A percentile compares a stretch with the other conserved stretches of the same genome.
phyloP scores from a whole-genome alignment of 2,329 filamentous ascomycete species.

The Podosphaera aphanis region DNA sequence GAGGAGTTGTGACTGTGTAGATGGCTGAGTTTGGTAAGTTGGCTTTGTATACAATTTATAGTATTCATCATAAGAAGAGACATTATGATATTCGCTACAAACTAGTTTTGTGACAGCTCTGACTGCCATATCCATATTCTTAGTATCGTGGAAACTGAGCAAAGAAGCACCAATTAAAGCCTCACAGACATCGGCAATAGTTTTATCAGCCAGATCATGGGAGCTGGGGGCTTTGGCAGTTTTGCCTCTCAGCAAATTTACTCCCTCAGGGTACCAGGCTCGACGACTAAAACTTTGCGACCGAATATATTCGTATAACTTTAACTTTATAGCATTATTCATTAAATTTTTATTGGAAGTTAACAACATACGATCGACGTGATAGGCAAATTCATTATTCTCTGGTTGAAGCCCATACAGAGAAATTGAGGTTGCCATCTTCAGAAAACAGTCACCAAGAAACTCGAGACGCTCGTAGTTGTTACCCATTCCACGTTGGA shows the following conservation, averaged over 20 bases:
- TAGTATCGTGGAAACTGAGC: conserved; percentile 21
- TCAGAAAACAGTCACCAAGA: conserved; percentile 78
- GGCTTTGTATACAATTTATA: conserved; percentile 43
- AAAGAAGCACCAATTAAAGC: conserved; percentile 77
- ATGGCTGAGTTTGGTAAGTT: conserved; percentile 37
- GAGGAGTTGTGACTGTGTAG: conserved; percentile 44
- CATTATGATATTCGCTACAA: conserved; percentile 41
- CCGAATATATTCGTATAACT: conserved; percentile 53
- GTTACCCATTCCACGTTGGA: conserved; percentile 67
- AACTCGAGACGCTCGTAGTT: conserved; percentile 94
- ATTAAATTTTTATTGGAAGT: conserved; percentile 83
- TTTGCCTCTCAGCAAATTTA: conserved; percentile 54
- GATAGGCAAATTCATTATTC: conserved; percentile 64
- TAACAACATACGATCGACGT: conserved; percentile 74
- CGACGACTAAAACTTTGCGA: conserved; percentile 58
- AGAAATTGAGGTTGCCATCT: conserved; percentile 83
- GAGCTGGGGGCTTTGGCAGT: conserved; percentile 26
- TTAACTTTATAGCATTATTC: conserved; percentile 44
- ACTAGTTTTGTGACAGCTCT: conserved; percentile 47
- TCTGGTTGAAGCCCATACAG: conserved; percentile 56
- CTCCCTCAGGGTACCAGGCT: conserved; percentile 64
- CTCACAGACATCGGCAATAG: conserved; percentile 82
- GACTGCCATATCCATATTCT: conserved; percentile 32
- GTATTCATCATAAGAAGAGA: conserved; percentile 52
- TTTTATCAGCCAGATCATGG: conserved; percentile 65